Evolutionary conservation across 768 basidiomycete genomes (phyloP).

Genomic region (Pisolithus sp.): DNA sequence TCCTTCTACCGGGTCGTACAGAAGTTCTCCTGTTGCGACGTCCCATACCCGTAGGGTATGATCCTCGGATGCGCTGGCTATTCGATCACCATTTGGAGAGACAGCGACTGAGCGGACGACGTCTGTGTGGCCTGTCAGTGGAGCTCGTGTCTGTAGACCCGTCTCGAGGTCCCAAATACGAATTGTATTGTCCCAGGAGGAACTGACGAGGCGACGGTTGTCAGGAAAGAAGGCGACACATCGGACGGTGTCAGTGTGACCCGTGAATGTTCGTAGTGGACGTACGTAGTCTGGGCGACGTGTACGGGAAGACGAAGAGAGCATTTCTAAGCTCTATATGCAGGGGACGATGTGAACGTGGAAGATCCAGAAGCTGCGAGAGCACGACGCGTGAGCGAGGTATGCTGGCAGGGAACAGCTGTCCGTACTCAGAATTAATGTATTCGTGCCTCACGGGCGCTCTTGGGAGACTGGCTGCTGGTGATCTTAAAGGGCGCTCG

Average conservation of each 20-base stretch:
- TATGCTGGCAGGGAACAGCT: no score
- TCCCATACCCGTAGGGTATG: slow-evolving; percentile 24
- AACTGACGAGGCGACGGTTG: slow-evolving; percentile 17
- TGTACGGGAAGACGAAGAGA: slow-evolving; percentile 15
- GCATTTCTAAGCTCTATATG: slow-evolving; percentile 4
- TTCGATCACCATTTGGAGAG: slow-evolving; percentile 20
- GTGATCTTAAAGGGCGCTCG: no score
- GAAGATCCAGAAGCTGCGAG: no score
- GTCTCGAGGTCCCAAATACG: slow-evolving; percentile 23
- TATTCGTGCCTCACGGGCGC: no score
- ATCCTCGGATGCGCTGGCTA: slow-evolving; percentile 26
- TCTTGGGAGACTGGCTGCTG: no score
- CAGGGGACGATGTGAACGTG: neutral
- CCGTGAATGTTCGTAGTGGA: slow-evolving; percentile 26
- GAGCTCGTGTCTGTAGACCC: slow-evolving; percentile 7
- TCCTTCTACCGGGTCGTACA: slow-evolving; percentile 21
- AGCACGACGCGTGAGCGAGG: no score
- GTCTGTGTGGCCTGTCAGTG: slow-evolving; percentile 23
- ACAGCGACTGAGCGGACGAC: slow-evolving; percentile 25
- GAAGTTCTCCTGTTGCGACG: slow-evolving; percentile 14
- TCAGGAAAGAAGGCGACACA: slow-evolving; percentile 26
- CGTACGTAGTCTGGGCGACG: slow-evolving; percentile 22
- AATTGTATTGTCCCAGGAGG: slow-evolving; percentile 21
- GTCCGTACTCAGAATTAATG: no score
- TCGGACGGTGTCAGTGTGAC: slow-evolving; percentile 21